Conservation (phyloP, 257 asterid genomes). For the Salvia splendens region DNA sequence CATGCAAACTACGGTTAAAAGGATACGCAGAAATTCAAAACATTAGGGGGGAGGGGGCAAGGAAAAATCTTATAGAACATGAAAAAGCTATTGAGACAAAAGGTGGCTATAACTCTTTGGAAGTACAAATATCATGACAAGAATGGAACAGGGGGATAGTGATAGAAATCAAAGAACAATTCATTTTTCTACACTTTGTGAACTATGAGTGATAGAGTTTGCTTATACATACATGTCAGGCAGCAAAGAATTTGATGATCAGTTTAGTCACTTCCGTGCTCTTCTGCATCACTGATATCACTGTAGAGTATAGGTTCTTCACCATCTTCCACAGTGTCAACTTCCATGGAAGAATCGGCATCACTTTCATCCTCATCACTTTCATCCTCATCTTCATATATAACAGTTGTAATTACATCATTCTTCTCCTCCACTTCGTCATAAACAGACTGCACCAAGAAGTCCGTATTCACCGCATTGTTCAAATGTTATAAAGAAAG, state of each 20-base stretch:
- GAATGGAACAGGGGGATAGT: neutral
- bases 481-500: neutral
- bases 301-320: slow-evolving; percentile 44
- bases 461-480: neutral
- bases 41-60: no score
- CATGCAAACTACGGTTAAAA: no score
- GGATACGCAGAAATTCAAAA: no score
- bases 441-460: slow-evolving; percentile 50
- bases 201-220: neutral
- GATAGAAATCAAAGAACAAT: neutral
- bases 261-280: slow-evolving; percentile 45
- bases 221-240: slow-evolving; percentile 32
- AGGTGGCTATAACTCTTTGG: neutral
- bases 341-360: slow-evolving; percentile 66
- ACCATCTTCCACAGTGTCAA: slow-evolving; percentile 50
- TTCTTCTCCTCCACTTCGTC: slow-evolving; percentile 58
- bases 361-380: slow-evolving; percentile 58
- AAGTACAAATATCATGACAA: slow-evolving; percentile 9
- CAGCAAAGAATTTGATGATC: neutral
- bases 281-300: slow-evolving; percentile 54
- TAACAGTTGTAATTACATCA: slow-evolving; percentile 43
- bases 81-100: no score
- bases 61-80: no score
- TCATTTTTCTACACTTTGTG: slow-evolving; percentile 22
- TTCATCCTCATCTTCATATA: slow-evolving; percentile 55